Evolutionary conservation across 495 filamentous ascomycete genomes (phyloP).

Genomic region (Tuber aestivum): DNA sequence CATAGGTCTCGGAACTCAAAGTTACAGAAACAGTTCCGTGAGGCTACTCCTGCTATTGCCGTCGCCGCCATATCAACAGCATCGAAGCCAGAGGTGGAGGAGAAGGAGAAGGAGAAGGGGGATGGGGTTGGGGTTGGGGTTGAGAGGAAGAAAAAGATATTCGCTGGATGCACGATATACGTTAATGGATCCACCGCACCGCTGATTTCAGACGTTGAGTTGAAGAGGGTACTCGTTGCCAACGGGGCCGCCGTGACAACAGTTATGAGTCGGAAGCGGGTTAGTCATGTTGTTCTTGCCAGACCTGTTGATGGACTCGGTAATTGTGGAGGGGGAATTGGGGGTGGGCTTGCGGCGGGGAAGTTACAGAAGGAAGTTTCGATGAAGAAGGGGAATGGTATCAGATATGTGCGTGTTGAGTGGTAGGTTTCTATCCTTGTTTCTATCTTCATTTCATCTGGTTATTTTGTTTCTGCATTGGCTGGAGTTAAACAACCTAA

Average conservation of each 20-base stretch:
- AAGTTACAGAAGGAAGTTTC: slow-evolving; percentile 81
- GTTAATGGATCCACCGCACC: slow-evolving; percentile 84
- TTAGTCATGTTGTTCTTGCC: slow-evolving; percentile 84
- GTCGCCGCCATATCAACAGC: slow-evolving; percentile 26
- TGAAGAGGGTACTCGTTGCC: slow-evolving; percentile 68
- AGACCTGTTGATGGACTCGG: neutral
- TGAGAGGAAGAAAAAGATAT: slow-evolving; percentile 12
- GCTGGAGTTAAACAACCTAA: slow-evolving; percentile 6
- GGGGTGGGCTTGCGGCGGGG: slow-evolving; percentile 70
- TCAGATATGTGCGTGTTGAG: slow-evolving; percentile 78
- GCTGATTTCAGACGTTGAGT: slow-evolving; percentile 72
- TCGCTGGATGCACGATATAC: slow-evolving; percentile 53
- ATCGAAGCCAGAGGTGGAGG: neutral
- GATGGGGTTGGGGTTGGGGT: neutral
- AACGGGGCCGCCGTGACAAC: slow-evolving; percentile 67
- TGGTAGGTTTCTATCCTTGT: slow-evolving; percentile 56
- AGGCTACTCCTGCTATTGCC: slow-evolving; percentile 4
- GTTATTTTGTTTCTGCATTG: neutral
- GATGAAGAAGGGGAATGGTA: slow-evolving; percentile 54
- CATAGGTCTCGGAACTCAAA: slow-evolving; percentile 27
- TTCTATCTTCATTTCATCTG: neutral
- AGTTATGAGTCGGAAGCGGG: slow-evolving; percentile 60
- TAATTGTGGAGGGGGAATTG: slow-evolving; percentile 48
- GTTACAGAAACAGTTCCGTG: slow-evolving; percentile 35
- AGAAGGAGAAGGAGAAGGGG: neutral